Evolutionary conservation across 192 early-diverging fungal species (phyloP).

Genomic region (Coemansia sp.): DNA sequence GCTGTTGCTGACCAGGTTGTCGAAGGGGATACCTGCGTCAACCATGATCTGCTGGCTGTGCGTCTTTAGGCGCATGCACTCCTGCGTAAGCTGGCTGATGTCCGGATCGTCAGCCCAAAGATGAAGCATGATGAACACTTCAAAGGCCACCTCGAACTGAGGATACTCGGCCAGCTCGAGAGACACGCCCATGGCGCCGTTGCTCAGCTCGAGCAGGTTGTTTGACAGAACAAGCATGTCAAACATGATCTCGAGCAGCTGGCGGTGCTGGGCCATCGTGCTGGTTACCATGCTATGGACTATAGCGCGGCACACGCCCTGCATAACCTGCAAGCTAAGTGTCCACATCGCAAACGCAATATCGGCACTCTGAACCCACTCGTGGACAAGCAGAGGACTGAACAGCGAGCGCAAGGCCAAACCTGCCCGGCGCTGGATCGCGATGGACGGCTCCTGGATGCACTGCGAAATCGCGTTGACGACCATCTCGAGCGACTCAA

Average conservation of each 20-base stretch:
- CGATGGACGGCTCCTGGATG: constrained; percentile 68
- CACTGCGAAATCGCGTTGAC: constrained; percentile 76
- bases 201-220: constrained; percentile 74
- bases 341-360: constrained; percentile 82
- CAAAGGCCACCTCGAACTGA: constrained; percentile 61
- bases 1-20: constrained; percentile 78
- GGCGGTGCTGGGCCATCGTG: constrained; percentile 51
- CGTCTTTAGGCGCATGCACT: constrained; percentile 47
- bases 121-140: constrained; percentile 68
- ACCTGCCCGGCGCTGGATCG: constrained; percentile 73
- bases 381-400: constrained; percentile 64
- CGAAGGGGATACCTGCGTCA: constrained; percentile 65
- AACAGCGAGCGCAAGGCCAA: constrained; percentile 76
- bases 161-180: constrained; percentile 57
- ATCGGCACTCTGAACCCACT: constrained; percentile 78
- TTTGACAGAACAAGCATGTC: constrained; percentile 69
- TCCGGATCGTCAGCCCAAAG: constrained; percentile 66
- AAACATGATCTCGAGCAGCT: constrained; percentile 54
- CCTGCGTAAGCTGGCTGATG: constrained; percentile 42
- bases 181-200: constrained; percentile 61
- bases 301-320: constrained; percentile 52
- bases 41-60: constrained; percentile 53
- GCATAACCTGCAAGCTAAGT: constrained; percentile 63
- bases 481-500: constrained; percentile 74
- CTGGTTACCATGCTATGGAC: constrained; percentile 59